phyloP scores from a whole-genome alignment of 352 stramenopile genomes.

The Phytophthora fragariae region DNA sequence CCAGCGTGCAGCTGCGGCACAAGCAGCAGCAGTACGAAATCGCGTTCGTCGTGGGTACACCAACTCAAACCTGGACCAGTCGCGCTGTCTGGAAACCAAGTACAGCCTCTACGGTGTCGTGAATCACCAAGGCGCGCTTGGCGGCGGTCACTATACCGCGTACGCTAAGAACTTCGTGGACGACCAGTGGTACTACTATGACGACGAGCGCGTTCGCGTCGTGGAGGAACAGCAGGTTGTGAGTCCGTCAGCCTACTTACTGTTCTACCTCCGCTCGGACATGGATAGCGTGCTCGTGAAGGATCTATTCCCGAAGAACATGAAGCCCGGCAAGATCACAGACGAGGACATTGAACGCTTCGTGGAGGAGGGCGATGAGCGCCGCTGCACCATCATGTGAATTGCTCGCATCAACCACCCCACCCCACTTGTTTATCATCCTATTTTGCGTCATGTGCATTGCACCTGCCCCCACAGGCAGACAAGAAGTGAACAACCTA shows the following conservation, averaged over 20 bases:
- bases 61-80: constrained; percentile 91
- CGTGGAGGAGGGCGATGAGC: constrained; percentile 84
- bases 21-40: constrained; percentile 60
- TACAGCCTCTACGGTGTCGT: constrained; percentile 91
- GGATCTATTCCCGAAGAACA: constrained; percentile 88
- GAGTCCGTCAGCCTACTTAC: constrained; percentile 88
- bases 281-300: constrained; percentile 85
- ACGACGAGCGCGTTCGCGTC: constrained; percentile 88
- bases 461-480: constrained; percentile 23
- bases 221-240: constrained; percentile 90
- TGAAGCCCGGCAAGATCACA: constrained; percentile 85
- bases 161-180: constrained; percentile 91
- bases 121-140: constrained; percentile 89
- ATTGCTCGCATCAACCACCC: not conserved
- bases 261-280: constrained; percentile 93
- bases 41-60: constrained; percentile 85
- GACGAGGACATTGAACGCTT: constrained; percentile 92
- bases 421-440: constrained; percentile 15
- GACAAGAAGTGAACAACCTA: constrained; percentile 26
- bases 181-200: constrained; percentile 92
- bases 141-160: constrained; percentile 88
- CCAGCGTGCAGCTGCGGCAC: constrained; percentile 30
- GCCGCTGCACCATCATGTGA: constrained; percentile 89
- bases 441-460: constrained; percentile 24
- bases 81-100: constrained; percentile 85